Percentiles rank a stretch among this genome's conserved stretches.
Conservation (phyloP, 371 early-diverging fungal genomes). For the Saksenaea oblongispora region DNA sequence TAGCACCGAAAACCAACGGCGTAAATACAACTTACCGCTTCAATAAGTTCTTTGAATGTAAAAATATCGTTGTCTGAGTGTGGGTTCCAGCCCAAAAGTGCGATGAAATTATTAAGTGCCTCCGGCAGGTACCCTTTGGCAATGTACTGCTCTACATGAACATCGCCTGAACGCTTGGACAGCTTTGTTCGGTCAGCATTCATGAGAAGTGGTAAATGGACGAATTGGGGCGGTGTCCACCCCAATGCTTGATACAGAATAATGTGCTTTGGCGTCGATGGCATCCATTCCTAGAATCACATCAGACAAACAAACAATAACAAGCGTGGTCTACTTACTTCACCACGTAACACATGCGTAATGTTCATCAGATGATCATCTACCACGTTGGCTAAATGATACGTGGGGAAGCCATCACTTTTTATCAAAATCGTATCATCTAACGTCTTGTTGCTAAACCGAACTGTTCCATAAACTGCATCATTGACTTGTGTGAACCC, state of each 20-base stretch:
- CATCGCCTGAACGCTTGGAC: constrained; percentile 84
- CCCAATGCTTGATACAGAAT: constrained; percentile 82
- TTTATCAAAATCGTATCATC: constrained; percentile 92
- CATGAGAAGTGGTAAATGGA: constrained; percentile 87
- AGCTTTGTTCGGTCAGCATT: constrained; percentile 85
- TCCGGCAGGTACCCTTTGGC: constrained; percentile 86
- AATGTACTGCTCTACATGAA: constrained; percentile 71
- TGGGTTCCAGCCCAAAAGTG: constrained; percentile 86
- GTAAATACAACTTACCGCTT: constrained; percentile 49
- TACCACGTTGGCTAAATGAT: constrained; percentile 94
- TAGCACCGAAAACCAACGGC: background rate
- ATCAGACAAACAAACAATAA: background rate
- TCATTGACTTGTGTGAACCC: constrained; percentile 71
- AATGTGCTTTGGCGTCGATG: constrained; percentile 91
- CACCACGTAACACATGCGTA: constrained; percentile 91
- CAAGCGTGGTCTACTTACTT: constrained; percentile 40
- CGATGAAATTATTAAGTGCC: constrained; percentile 87
- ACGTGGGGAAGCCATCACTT: constrained; percentile 92
- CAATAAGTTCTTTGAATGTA: constrained; percentile 65
- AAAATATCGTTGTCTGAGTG: constrained; percentile 62
- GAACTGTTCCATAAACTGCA: constrained; percentile 73
- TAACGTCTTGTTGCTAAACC: constrained; percentile 69
- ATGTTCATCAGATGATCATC: constrained; percentile 93
- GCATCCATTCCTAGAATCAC: constrained; percentile 82
- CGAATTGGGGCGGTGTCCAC: constrained; percentile 80